Evolutionary conservation across 306 rosid genomes (phyloP).

Genomic region (Fragaria nilgerrensis): DNA sequence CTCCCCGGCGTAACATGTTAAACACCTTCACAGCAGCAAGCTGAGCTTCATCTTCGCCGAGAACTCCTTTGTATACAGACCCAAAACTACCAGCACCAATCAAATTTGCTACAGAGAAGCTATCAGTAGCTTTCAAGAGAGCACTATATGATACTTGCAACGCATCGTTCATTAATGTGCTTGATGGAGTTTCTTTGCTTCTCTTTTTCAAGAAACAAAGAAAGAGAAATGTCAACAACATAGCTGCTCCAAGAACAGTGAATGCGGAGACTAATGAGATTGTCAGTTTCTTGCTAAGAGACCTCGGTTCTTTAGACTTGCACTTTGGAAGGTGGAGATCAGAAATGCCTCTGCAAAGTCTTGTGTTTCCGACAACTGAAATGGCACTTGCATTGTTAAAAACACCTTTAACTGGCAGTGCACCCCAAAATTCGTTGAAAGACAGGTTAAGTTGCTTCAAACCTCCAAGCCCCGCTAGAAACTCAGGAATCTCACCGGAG

Average conservation of each 20-base stretch:
- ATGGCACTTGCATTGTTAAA: neutral
- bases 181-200: neutral
- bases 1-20: too few relatives aligned
- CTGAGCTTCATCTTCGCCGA: too few relatives aligned
- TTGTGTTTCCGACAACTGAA: neutral
- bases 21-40: too few relatives aligned
- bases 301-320: too few relatives aligned
- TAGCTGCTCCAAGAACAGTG: neutral
- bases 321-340: too few relatives aligned
- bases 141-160: neutral
- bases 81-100: neutral
- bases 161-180: neutral
- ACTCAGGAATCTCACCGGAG: neutral
- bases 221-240: neutral
- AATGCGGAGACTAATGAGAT: neutral
- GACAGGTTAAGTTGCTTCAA: neutral
- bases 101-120: neutral
- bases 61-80: too few relatives aligned
- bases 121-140: neutral
- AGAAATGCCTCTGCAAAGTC: too few relatives aligned
- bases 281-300: too few relatives aligned
- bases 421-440: neutral
- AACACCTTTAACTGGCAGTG: too few relatives aligned
- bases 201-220: neutral
- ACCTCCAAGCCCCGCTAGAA: neutral